Percentiles rank a stretch among this genome's conserved stretches.
These are phyloP conservation scores for Neophaeococcomyces aloes DNA, from an alignment of 2,329 filamentous ascomycete species.

Conservation along the genomic window DNA sequence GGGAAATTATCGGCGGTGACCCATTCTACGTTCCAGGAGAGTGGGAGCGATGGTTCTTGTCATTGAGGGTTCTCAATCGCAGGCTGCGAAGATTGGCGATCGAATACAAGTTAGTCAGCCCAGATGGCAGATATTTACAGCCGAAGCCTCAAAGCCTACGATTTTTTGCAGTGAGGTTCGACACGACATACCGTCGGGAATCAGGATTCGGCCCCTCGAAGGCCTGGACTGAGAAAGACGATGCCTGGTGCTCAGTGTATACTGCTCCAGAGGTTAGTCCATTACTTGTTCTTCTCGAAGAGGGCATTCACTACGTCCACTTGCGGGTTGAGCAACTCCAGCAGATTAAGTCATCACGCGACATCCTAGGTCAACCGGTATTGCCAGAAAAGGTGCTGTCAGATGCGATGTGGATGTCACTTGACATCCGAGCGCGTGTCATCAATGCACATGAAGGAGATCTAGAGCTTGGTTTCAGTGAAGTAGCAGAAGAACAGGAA, in stretches of 20 bases:
- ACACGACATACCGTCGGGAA: constrained; percentile 41
- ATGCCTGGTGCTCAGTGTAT: constrained; percentile 42
- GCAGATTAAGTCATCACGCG: constrained; percentile 41
- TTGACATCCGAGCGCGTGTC: constrained; percentile 46
- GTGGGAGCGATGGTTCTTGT: constrained; percentile 48
- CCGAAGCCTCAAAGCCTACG: constrained; percentile 39
- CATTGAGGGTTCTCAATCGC: constrained; percentile 44
- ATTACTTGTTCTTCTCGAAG: constrained; percentile 45
- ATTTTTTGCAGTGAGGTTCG: constrained; percentile 44
- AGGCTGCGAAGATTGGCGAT: constrained; percentile 38
- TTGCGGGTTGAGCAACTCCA: constrained; percentile 50
- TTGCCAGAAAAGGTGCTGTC: constrained; percentile 46
- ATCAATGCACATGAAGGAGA: constrained; percentile 42
- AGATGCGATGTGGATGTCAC: constrained; percentile 48
- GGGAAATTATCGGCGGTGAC: constrained; percentile 49
- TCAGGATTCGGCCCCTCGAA: constrained; percentile 17
- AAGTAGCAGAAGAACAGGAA: constrained; percentile 26
- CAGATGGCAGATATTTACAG: constrained; percentile 32
- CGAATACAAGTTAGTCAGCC: constrained; percentile 38
- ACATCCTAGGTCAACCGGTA: constrained; percentile 44
- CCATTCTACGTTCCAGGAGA: constrained; percentile 49
- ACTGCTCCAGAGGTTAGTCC: constrained; percentile 46
- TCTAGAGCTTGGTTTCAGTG: constrained; percentile 44
- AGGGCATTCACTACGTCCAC: constrained; percentile 51
- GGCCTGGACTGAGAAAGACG: constrained; percentile 34